phyloP scores from a whole-genome alignment of 2,329 filamentous ascomycete species.

The Epichloe scottii region DNA sequence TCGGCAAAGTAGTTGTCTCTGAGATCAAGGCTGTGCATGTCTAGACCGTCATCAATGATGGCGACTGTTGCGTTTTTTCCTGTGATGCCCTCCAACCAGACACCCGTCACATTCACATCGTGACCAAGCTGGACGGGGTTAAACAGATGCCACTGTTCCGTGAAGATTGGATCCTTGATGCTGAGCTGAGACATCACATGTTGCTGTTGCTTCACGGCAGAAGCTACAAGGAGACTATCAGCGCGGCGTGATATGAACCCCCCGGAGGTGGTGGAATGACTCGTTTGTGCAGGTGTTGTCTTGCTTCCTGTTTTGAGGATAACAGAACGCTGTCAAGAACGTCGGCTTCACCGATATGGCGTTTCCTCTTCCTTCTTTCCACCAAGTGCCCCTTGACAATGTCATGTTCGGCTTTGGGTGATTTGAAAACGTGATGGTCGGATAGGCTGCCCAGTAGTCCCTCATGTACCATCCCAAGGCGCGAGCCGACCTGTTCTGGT shows the following conservation, averaged over 20 bases:
- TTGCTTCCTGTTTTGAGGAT: slow-evolving; percentile 58
- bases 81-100: slow-evolving; percentile 86
- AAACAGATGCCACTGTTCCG: slow-evolving; percentile 89
- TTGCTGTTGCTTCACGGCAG: slow-evolving; percentile 44
- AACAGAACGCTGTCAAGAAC: slow-evolving; percentile 63
- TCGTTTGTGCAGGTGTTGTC: slow-evolving; percentile 41
- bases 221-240: slow-evolving; percentile 11
- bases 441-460: slow-evolving; percentile 66
- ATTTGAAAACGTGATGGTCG: slow-evolving; percentile 76
- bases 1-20: slow-evolving; percentile 87
- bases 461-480: slow-evolving; percentile 67
- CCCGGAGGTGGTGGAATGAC: slow-evolving; percentile 28
- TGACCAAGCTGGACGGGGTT: slow-evolving; percentile 73
- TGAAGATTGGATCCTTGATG: slow-evolving; percentile 83
- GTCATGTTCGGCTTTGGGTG: slow-evolving; percentile 49
- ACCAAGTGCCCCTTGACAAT: slow-evolving; percentile 42
- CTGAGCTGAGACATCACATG: slow-evolving; percentile 52
- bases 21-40: slow-evolving; percentile 89
- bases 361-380: slow-evolving; percentile 48
- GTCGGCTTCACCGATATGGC: slow-evolving; percentile 38
- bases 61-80: slow-evolving; percentile 82
- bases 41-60: slow-evolving; percentile 90
- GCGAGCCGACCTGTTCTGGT: slow-evolving; percentile 56
- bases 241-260: slow-evolving; percentile 11
- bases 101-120: slow-evolving; percentile 89